These are phyloP conservation scores for Cryptosporidium meleagridis DNA, from an alignment of 169 alveolate genomes.

Conservation along the genomic window DNA sequence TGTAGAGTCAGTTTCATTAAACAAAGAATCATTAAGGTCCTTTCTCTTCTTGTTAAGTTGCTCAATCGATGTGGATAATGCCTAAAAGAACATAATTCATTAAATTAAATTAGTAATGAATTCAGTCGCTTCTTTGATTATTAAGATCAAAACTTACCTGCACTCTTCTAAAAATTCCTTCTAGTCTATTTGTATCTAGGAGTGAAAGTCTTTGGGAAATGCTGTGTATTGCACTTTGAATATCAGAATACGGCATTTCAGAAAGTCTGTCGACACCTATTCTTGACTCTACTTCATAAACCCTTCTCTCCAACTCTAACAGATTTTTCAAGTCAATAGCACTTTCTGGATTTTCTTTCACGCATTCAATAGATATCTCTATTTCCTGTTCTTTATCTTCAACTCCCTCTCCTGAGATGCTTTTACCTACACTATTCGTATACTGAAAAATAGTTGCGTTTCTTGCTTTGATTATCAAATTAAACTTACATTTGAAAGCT, in stretches of 20 bases:
- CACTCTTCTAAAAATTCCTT: conserved; percentile 78
- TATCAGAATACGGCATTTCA: conserved; percentile 79
- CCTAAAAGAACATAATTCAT: not conserved
- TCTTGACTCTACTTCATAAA: conserved; percentile 76
- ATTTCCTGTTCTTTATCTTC: conserved; percentile 7
- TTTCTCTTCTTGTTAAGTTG: conserved; percentile 67
- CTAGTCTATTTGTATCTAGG: conserved; percentile 79
- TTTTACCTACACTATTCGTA: not conserved
- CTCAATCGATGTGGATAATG: conserved; percentile 65
- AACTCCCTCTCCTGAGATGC: not conserved
- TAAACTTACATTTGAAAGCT: conserved; percentile 52
- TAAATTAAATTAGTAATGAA: not conserved
- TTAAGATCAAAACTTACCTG: conserved; percentile 54
- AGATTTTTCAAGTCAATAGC: conserved; percentile 74
- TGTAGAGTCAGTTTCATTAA: conserved; percentile 59
- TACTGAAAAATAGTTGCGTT: not conserved
- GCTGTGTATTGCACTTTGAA: conserved; percentile 78
- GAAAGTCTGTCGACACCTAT: conserved; percentile 79
- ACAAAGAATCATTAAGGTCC: conserved; percentile 48
- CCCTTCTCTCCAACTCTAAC: conserved; percentile 77
- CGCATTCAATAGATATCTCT: conserved; percentile 47
- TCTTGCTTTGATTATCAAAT: not conserved
- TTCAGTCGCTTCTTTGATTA: not conserved
- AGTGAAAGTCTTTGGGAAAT: conserved; percentile 77
- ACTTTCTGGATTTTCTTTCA: conserved; percentile 48